These are phyloP conservation scores for Aspergillus sp. DNA, from an alignment of 2,329 filamentous ascomycete genomes.

Conservation along the genomic window DNA sequence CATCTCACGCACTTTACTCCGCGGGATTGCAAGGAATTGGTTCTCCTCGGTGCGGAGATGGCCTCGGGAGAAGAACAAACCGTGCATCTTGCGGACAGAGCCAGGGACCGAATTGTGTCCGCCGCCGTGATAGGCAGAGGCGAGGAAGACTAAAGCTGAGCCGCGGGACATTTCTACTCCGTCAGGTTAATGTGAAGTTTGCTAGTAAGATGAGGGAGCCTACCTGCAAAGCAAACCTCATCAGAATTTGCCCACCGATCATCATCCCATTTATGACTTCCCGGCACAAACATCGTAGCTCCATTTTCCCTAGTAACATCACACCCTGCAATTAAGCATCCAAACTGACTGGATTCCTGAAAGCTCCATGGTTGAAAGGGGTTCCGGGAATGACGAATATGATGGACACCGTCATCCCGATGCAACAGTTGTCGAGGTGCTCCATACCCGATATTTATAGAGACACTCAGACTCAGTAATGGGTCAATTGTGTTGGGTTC, in stretches of 20 bases:
- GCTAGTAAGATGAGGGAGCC: background rate
- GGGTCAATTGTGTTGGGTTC: conserved; percentile 17
- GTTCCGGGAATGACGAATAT: conserved; percentile 14
- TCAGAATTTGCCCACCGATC: conserved; percentile 17
- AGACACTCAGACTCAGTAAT: conserved; percentile 23
- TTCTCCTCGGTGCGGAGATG: conserved; percentile 28
- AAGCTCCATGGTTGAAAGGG: conserved; percentile 5
- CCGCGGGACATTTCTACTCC: conserved; percentile 29
- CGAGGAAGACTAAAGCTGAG: conserved; percentile 31
- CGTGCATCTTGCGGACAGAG: conserved; percentile 21
- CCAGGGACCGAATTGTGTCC: conserved; percentile 22
- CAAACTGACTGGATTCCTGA: conserved; percentile 18
- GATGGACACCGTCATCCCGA: conserved; percentile 27
- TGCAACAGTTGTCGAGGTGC: conserved; percentile 25
- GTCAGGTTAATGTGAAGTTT: background rate
- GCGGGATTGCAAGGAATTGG: conserved; percentile 26
- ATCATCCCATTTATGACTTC: conserved; percentile 27
- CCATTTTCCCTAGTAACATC: conserved; percentile 24
- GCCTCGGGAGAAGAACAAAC: conserved; percentile 26
- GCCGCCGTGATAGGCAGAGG: conserved; percentile 27
- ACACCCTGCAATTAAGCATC: conserved; percentile 22
- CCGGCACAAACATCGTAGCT: conserved; percentile 28
- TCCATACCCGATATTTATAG: conserved; percentile 22
- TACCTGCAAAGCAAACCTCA: conserved; percentile 28
- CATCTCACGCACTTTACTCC: conserved; percentile 25